Conservation (phyloP, 73 alveolate genomes). For the Effrenium voratum region DNA sequence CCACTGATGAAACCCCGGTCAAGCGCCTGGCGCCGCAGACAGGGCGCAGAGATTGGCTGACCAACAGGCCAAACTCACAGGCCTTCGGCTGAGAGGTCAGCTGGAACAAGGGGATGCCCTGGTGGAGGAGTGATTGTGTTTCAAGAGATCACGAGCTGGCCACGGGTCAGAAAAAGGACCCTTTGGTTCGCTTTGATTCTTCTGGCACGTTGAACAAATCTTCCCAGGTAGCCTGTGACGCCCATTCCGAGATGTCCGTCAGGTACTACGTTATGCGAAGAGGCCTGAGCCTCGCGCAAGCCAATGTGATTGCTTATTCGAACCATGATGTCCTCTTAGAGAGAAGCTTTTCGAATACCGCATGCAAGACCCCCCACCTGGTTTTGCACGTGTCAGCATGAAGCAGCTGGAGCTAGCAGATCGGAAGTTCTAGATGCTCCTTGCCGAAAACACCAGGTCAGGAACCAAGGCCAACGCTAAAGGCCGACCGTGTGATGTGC, state of each 20-base stretch:
- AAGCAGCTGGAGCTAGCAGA: background rate
- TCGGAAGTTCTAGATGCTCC: background rate
- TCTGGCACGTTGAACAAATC: background rate
- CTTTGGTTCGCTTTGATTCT: background rate
- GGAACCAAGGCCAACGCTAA: background rate
- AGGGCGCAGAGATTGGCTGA: background rate
- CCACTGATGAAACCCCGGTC: background rate
- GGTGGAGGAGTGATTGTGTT: background rate
- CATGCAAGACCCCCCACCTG: background rate
- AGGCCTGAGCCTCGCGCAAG: background rate
- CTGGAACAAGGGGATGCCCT: background rate
- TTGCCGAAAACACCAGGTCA: background rate
- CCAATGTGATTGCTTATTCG: background rate
- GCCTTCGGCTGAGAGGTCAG: background rate
- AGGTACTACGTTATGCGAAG: background rate
- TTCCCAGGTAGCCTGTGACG: background rate
- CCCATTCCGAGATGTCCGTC: background rate
- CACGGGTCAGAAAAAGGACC: conserved; percentile 2
- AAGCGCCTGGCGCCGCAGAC: background rate
- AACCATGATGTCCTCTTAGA: background rate
- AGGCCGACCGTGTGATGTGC: background rate
- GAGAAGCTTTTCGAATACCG: background rate
- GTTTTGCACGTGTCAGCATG: background rate
- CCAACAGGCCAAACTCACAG: background rate
- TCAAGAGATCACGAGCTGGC: background rate